Conservation (phyloP, 257 asterid species). For the Ilex aquifolium region DNA sequence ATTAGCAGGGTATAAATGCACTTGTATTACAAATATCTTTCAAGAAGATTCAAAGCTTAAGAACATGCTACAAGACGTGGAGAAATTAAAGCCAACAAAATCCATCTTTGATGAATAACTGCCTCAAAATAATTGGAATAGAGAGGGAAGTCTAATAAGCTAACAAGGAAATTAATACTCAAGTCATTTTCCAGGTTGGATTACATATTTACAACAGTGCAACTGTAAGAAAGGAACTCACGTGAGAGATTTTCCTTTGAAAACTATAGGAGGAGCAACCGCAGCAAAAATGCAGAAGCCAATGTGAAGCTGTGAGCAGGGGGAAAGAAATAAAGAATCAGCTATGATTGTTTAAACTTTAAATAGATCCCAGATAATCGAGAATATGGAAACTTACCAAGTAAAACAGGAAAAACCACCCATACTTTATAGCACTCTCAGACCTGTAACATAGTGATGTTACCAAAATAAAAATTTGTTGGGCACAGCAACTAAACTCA, state of each 20-base stretch:
- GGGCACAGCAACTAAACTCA: neutral
- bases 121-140: too few relatives aligned
- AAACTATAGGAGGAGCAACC: constrained; percentile 95
- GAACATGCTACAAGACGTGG: too few relatives aligned
- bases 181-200: neutral
- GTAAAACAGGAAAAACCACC: constrained; percentile 90
- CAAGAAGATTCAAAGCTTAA: too few relatives aligned
- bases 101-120: too few relatives aligned
- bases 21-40: too few relatives aligned
- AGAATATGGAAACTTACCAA: constrained; percentile 33
- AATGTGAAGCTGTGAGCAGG: constrained; percentile 70
- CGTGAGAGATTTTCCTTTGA: constrained; percentile 94
- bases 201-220: neutral
- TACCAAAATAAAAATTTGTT: neutral
- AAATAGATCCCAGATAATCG: neutral
- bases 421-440: constrained; percentile 83
- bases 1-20: neutral
- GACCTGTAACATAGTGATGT: constrained; percentile 45
- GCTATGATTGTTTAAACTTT: neutral
- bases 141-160: too few relatives aligned
- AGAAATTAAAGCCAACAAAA: too few relatives aligned
- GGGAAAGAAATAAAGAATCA: constrained; percentile 11
- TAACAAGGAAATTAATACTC: neutral
- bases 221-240: constrained; percentile 30
- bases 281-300: constrained; percentile 86